Percentiles rank a stretch among this genome's conserved stretches.
These are phyloP conservation scores for Backusella tarrabulga DNA, from an alignment of 192 early-diverging fungal species.

Conservation along the genomic window DNA sequence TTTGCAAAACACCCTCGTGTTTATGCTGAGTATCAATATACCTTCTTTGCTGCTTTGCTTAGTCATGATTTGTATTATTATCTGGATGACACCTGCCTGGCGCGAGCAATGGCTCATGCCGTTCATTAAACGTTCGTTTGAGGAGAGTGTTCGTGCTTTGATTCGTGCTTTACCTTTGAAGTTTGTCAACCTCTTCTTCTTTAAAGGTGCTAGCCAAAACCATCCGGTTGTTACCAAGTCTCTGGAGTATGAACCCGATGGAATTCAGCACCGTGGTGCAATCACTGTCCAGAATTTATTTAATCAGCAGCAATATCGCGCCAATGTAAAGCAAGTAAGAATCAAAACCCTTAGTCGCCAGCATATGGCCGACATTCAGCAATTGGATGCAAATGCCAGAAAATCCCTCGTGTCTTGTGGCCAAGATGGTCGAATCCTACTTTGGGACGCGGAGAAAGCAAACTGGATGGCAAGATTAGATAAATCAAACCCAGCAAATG, in stretches of 20 bases:
- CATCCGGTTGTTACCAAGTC: neutral
- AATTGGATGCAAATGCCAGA: conserved; percentile 21
- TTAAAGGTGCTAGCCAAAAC: conserved; percentile 7
- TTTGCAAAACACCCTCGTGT: neutral
- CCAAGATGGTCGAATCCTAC: conserved; percentile 33
- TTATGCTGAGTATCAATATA: conserved; percentile 25
- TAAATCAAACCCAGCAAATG: conserved; percentile 2
- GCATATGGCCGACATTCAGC: conserved; percentile 29
- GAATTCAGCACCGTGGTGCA: conserved; percentile 24
- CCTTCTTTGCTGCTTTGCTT: conserved; percentile 26
- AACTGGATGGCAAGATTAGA: conserved; percentile 36
- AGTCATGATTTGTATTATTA: conserved; percentile 17
- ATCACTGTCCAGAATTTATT: conserved; percentile 22
- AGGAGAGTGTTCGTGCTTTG: neutral
- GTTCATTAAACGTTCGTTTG: neutral
- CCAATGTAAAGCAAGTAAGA: conserved; percentile 11
- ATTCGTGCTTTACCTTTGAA: neutral
- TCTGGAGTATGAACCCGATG: conserved; percentile 24
- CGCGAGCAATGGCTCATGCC: conserved; percentile 29
- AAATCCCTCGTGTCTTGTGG: conserved; percentile 29
- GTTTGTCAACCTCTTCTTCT: neutral
- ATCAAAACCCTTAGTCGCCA: conserved; percentile 24
- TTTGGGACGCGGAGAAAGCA: conserved; percentile 26
- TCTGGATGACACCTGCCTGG: conserved; percentile 29
- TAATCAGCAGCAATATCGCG: conserved; percentile 17